Evolutionary conservation across 2,329 filamentous ascomycete species (phyloP), one percentile per base, ranked within the genome.

Genomic region (Xylariaceae sp.): DNA sequence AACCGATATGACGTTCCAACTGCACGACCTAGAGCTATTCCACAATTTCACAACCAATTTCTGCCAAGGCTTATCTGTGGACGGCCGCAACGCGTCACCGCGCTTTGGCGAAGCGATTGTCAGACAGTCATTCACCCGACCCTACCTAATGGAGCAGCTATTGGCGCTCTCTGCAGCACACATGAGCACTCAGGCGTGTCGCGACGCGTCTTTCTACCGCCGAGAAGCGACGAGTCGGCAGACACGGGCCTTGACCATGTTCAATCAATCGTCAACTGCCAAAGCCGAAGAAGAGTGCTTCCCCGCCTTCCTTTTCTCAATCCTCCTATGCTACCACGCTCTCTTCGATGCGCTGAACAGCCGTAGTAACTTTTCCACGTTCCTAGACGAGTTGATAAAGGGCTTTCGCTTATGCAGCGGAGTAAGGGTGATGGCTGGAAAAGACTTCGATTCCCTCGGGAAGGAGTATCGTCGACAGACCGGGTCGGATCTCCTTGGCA

Each of bases 141-240:
- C 74, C 1, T 79, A 75, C 48, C 68, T 77, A 3, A 71, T 79
- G 55, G 74, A 79, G 50, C 69, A 77, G 56, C 43, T 77, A 5
- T 69, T 80, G 11, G 76, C 75, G 38, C 56, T 76, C 43, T 68
- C 74, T 12, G 75, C 76, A 5, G 64, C 75, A 3, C 74, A 80
- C 50, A 57, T 67, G 43, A 71, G 69, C 50, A 67, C 62, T 2
- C 56, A 68, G 2, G 61, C 63, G 5, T 46, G 60, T 13, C 39
- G 59, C 18, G 42, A 51, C n/a, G 22, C 13, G 28, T 17, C 18
- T 10, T 50, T 57, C 45, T 62, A 60, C 17, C 51, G 17, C 28
- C 42, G 50, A 28, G 58, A 63, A 39, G 58, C 61, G 2, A 61
- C 57, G 12, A 47, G 51, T 9, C 47, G 61, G 18, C 61, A 63